Evolutionary conservation across 2,329 filamentous ascomycete genomes (phyloP), one percentile per base, ranked within the genome.

Genomic region (Trichoderma aggressivum): DNA sequence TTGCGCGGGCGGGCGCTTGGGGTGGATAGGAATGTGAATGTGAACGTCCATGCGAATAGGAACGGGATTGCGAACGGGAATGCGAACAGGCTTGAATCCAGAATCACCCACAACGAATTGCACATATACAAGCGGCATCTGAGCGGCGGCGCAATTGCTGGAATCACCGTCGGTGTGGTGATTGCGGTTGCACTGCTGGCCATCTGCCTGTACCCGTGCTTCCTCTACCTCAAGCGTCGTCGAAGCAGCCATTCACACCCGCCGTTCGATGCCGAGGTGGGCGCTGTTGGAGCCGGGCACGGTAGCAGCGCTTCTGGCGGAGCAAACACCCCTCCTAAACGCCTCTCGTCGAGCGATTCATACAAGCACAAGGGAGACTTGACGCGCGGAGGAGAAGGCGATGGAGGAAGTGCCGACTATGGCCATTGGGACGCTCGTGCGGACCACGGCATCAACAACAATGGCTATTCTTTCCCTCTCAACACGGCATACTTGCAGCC

Each of bases 171-270:
- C 56, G 82, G 82, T 36, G 75, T 78, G 64, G 67, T 81, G 53
- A 72, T 82, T 58, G 81, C 75, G 55, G 73, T 78, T 58, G 75
- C 74, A 16, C 77, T 83, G 14, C 70, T 82, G 61, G 73, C 77
- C 64, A 73, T 83, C 43, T 83, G 82, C 66, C 77, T 82, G 50
- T 83, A 83, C 67, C 82, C 82, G 16, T 76, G 83, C 68, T 72
- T 83, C 47, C 75, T 83, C 60, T 74, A 80, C 58, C 75, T 79
- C 65, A 81, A 76, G 71, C 77, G 76, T 61, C 76, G 77, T 43
- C 76, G 72, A 67, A 74, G 75, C 62, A 73, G 60, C 56, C 50
- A 74, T 24, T 47, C 74, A 21, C 70, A 59, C n/a, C 72, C 73
- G 50, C 67, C 72, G 14, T 72, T 74, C 61, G 80, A 82, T 70